Percentiles rank a stretch among this genome's conserved stretches.
Conservation (phyloP, 768 basidiomycete species). For the Rhodosporidiobolus odoratus region DNA sequence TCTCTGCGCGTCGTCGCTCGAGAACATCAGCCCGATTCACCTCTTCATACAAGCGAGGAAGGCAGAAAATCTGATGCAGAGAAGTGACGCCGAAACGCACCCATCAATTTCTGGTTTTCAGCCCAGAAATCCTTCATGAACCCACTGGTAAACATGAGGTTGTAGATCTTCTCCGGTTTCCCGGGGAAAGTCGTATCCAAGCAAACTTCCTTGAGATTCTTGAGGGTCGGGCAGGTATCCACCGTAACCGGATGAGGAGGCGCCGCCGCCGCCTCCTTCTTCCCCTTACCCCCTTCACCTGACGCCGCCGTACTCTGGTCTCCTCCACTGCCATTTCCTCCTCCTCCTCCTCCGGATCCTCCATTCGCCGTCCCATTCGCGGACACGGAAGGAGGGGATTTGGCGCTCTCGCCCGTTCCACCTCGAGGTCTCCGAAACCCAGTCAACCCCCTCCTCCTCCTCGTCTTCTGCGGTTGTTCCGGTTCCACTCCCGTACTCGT, state of each 20-base stretch:
- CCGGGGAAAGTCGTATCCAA: conserved; percentile 77
- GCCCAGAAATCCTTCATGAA: conserved; percentile 75
- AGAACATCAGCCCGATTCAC: not conserved
- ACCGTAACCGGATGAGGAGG: conserved; percentile 23
- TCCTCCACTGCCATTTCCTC: not conserved
- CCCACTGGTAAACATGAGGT: conserved; percentile 86
- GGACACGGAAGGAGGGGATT: not conserved
- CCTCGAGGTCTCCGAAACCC: conserved; percentile 23
- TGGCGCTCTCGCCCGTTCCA: conserved; percentile 20
- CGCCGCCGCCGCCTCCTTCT: not conserved
- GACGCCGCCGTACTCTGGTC: not conserved
- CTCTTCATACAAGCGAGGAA: too few relatives aligned
- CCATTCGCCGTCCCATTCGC: not conserved
- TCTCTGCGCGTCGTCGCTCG: conserved; percentile 54
- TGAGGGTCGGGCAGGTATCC: conserved; percentile 33
- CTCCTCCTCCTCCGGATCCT: not conserved
- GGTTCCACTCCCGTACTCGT: not conserved
- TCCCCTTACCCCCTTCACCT: not conserved
- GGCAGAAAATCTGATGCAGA: too few relatives aligned
- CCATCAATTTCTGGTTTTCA: conserved; percentile 77
- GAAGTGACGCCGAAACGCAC: conserved; percentile 51
- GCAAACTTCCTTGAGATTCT: conserved; percentile 44
- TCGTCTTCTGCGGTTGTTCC: conserved; percentile 9
- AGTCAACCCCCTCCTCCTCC: conserved; percentile 6
- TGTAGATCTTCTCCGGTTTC: conserved; percentile 90